Conservation (phyloP, 345 rosid genomes). For the Angophora floribunda region DNA sequence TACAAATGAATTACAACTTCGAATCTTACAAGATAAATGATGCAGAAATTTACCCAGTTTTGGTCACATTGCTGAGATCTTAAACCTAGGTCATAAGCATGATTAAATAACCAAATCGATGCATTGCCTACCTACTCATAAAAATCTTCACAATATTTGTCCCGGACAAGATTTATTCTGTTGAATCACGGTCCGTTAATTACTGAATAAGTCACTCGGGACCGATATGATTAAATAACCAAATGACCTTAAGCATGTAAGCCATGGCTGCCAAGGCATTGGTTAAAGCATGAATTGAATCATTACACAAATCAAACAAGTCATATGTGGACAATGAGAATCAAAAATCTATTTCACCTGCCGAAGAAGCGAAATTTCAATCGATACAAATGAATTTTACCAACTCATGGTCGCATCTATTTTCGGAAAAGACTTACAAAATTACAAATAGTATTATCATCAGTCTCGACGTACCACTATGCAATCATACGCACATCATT, state of each 20-base stretch:
- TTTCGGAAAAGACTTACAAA: too few relatives aligned
- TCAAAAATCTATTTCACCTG: too few relatives aligned
- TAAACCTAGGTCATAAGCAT: neutral
- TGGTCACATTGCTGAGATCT: neutral
- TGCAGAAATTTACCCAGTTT: neutral
- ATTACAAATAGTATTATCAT: too few relatives aligned
- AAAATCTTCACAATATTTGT: neutral
- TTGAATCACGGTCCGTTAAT: neutral
- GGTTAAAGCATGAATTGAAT: too few relatives aligned
- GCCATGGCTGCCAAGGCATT: conserved; percentile 46
- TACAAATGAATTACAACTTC: neutral
- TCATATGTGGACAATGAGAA: too few relatives aligned
- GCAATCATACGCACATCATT: too few relatives aligned
- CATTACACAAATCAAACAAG: too few relatives aligned
- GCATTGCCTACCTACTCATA: neutral
- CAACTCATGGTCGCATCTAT: too few relatives aligned
- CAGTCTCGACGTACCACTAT: too few relatives aligned
- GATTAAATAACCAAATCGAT: neutral
- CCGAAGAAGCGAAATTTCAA: too few relatives aligned
- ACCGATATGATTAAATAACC: conserved; percentile 19
- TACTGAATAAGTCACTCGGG: neutral
- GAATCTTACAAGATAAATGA: neutral
- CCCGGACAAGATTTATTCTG: neutral
- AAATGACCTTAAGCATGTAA: conserved; percentile 49
- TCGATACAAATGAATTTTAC: too few relatives aligned